Conservation (phyloP, 371 early-diverging fungal species). For the Neoconidiobolus thromboides region DNA sequence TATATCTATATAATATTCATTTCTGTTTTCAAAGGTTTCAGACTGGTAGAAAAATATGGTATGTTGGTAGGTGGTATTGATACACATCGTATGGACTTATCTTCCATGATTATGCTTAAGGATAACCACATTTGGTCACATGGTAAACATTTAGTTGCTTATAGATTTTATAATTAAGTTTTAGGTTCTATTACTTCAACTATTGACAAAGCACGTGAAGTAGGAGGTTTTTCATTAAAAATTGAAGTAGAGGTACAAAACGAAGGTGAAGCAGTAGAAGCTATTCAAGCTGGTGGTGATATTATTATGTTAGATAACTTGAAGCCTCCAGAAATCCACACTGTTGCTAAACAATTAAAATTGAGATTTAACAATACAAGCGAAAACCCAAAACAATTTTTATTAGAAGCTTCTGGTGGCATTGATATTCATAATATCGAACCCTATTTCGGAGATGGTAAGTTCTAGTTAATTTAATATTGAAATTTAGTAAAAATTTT, state of each 20-base stretch:
- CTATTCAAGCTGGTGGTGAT: conserved; percentile 91
- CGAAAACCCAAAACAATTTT: conserved; percentile 19
- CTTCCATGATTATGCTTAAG: conserved; percentile 96
- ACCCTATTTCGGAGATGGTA: conserved; percentile 62
- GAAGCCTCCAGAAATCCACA: conserved; percentile 33
- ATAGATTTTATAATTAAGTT: background rate
- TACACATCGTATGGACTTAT: conserved; percentile 91
- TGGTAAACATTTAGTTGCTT: conserved; percentile 17
- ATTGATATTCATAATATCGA: conserved; percentile 74
- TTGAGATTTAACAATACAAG: conserved; percentile 24
- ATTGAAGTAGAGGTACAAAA: conserved; percentile 92
- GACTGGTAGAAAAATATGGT: conserved; percentile 93
- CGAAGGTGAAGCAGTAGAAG: conserved; percentile 85
- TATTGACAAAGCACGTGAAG: conserved; percentile 53
- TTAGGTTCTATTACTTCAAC: conserved; percentile 79
- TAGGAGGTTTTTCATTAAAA: conserved; percentile 83
- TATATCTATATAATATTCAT: background rate
- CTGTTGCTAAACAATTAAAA: conserved; percentile 51
- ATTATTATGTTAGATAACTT: conserved; percentile 88
- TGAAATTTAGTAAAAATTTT: conserved; percentile 3
- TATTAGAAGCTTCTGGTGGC: conserved; percentile 91
- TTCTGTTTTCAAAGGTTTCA: conserved; percentile 41
- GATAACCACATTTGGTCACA: conserved; percentile 96
- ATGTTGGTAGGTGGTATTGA: conserved; percentile 92
- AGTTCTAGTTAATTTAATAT: conserved; percentile 4